Percentiles rank a stretch among this genome's conserved stretches.
These are phyloP conservation scores for Geosmithia putterillii DNA, from an alignment of 2,329 filamentous ascomycete species.

Conservation along the genomic window DNA sequence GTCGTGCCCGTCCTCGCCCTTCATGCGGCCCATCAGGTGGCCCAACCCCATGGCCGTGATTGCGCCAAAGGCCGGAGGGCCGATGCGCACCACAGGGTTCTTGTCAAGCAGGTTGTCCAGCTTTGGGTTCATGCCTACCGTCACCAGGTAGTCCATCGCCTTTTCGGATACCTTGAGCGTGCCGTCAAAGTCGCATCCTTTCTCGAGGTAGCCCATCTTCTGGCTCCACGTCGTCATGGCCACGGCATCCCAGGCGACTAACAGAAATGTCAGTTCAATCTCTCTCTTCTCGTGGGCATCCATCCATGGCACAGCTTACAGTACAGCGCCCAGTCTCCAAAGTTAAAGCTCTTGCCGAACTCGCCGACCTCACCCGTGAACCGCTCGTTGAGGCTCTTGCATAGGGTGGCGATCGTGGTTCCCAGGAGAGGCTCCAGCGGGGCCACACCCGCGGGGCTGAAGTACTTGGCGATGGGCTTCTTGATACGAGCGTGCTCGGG, in stretches of 20 bases:
- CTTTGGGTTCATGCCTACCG: conserved; percentile 10
- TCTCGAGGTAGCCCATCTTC: conserved; percentile 27
- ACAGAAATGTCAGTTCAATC: neutral
- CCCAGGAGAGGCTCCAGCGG: conserved; percentile 18
- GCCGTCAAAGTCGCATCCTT: conserved; percentile 8
- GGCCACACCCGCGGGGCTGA: conserved; percentile 13
- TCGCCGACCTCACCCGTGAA: conserved; percentile 11
- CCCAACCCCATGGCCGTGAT: conserved; percentile 5
- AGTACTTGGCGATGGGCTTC: conserved; percentile 22
- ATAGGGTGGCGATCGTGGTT: conserved; percentile 14
- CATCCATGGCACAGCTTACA: conserved; percentile 7
- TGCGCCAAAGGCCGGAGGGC: conserved; percentile 7
- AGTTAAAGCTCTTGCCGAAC: conserved; percentile 3
- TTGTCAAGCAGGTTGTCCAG: conserved; percentile 15
- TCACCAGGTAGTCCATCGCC: conserved; percentile 18
- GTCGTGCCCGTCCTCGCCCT: conserved; percentile 2
- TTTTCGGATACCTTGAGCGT: conserved; percentile 5
- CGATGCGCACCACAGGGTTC: conserved; percentile 13
- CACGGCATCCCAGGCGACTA: conserved; percentile 24
- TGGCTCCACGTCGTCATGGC: conserved; percentile 25
- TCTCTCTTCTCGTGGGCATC: neutral
- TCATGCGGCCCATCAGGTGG: conserved; percentile 3
- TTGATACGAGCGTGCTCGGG: conserved; percentile 20
- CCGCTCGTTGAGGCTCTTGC: conserved; percentile 11
- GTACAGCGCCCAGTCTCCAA: conserved; percentile 11